phyloP scores from a whole-genome alignment of 768 basidiomycete species.

The Gyrodon lividus region DNA sequence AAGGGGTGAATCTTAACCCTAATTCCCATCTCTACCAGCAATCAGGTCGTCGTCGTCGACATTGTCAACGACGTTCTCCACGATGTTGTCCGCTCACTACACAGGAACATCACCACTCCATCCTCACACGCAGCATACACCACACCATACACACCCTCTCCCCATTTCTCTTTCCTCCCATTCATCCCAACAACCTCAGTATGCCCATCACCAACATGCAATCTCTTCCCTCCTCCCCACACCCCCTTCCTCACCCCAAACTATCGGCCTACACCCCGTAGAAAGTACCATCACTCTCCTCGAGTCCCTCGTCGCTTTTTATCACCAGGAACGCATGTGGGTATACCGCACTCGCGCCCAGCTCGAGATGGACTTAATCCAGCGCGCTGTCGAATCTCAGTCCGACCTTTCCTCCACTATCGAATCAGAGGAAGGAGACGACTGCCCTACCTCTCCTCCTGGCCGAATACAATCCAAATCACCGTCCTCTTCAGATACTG shows the following conservation, averaged over 20 bases:
- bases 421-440: slow-evolving; percentile 15
- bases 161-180: slow-evolving; percentile 28
- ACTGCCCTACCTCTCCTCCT: slow-evolving; percentile 20
- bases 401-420: slow-evolving; percentile 1
- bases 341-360: slow-evolving; percentile 62
- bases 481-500: slow-evolving; percentile 19
- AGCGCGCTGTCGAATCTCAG: slow-evolving; percentile 11
- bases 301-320: slow-evolving; percentile 63
- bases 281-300: slow-evolving; percentile 56
- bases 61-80: background rate
- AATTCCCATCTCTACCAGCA: background rate
- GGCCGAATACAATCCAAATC: slow-evolving; percentile 14
- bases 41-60: background rate
- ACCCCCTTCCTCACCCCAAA: slow-evolving; percentile 33
- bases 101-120: slow-evolving; percentile 17
- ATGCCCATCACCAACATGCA: slow-evolving; percentile 24
- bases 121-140: slow-evolving; percentile 25
- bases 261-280: slow-evolving; percentile 35
- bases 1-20: slow-evolving; percentile 3
- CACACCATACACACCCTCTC: slow-evolving; percentile 23
- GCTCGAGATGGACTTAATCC: slow-evolving; percentile 48
- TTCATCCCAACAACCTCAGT: slow-evolving; percentile 21
- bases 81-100: slow-evolving; percentile 72
- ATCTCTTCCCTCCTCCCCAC: slow-evolving; percentile 34
- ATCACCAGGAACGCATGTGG: slow-evolving; percentile 72